Percentiles rank a stretch among this genome's conserved stretches.
Evolutionary conservation across 257 asterid species (phyloP).

Genomic region (Solanum commersonii): DNA sequence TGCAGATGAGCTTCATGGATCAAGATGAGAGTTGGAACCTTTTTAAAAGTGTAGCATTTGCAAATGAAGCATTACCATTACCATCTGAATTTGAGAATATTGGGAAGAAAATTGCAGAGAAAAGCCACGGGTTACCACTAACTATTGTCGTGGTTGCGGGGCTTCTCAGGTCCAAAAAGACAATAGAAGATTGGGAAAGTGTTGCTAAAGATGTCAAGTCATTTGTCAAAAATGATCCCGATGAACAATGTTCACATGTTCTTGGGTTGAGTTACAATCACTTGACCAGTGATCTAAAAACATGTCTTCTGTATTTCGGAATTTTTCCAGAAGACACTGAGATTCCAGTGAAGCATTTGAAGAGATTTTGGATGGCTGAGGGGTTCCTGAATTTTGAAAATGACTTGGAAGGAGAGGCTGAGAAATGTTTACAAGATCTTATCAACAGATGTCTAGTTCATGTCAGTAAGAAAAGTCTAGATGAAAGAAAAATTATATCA

Average conservation of each 20-base stretch:
- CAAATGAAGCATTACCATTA: background rate
- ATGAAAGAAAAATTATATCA: background rate
- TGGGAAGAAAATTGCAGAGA: background rate
- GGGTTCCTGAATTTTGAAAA: background rate
- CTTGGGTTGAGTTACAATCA: background rate
- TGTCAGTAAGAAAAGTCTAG: background rate
- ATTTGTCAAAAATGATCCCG: background rate
- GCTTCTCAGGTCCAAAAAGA: background rate
- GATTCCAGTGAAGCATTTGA: background rate
- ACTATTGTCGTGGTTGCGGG: background rate
- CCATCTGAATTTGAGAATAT: background rate
- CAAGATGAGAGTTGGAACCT: constrained; percentile 1
- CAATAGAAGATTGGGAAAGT: background rate
- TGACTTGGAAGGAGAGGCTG: background rate
- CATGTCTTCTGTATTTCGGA: constrained; percentile 1
- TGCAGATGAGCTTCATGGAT: background rate
- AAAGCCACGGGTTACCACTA: background rate
- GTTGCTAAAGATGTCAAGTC: background rate
- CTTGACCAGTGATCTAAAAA: background rate
- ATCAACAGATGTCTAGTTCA: constrained; percentile 5
- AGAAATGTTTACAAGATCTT: constrained; percentile 1
- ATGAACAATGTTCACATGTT: background rate
- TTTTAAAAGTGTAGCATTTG: background rate
- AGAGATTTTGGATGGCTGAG: background rate
- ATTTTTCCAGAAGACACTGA: background rate